Percentiles rank a stretch among this genome's conserved stretches.
Conservation (phyloP, 1,139 yeast genomes). For the Hemisphaericaspora subhashii region DNA sequence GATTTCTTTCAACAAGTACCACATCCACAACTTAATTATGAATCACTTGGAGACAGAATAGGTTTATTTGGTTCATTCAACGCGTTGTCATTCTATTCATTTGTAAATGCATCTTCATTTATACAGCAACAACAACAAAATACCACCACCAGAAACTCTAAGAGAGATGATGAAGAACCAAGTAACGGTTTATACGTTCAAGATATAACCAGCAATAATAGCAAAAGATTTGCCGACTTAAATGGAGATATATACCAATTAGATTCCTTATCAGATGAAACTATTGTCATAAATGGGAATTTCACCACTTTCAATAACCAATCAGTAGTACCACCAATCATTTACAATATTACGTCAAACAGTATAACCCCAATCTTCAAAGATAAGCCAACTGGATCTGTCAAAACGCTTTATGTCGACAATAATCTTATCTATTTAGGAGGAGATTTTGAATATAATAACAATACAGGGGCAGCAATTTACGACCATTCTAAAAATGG, state of each 20-base stretch:
- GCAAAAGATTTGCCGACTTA: slow-evolving; percentile 28
- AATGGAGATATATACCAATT: slow-evolving; percentile 37
- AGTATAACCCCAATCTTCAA: slow-evolving; percentile 39
- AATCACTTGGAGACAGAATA: slow-evolving; percentile 40
- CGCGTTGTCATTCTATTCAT: slow-evolving; percentile 58
- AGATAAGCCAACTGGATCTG: slow-evolving; percentile 45
- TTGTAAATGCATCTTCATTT: slow-evolving; percentile 46
- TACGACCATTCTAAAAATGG: slow-evolving; percentile 53
- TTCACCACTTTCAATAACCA: slow-evolving; percentile 34
- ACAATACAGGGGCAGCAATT: slow-evolving; percentile 62
- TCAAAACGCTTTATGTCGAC: slow-evolving; percentile 50
- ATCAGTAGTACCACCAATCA: slow-evolving; percentile 50
- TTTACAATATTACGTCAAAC: slow-evolving; percentile 51
- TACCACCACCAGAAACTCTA: slow-evolving; percentile 16
- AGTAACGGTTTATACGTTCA: slow-evolving; percentile 30
- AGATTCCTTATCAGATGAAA: slow-evolving; percentile 24
- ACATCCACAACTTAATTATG: slow-evolving; percentile 35
- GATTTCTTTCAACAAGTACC: slow-evolving; percentile 14
- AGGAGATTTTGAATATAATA: slow-evolving; percentile 64
- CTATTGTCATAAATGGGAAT: slow-evolving; percentile 49
- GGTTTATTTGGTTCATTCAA: slow-evolving; percentile 68
- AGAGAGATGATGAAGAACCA: slow-evolving; percentile 6
- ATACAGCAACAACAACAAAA: slow-evolving; percentile 21
- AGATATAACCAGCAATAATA: slow-evolving; percentile 29
- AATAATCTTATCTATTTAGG: slow-evolving; percentile 68